Percentiles rank a stretch among this genome's conserved stretches.
phyloP scores from a whole-genome alignment of 1,284 basidiomycete genomes.

The Ustilago lituana region DNA sequence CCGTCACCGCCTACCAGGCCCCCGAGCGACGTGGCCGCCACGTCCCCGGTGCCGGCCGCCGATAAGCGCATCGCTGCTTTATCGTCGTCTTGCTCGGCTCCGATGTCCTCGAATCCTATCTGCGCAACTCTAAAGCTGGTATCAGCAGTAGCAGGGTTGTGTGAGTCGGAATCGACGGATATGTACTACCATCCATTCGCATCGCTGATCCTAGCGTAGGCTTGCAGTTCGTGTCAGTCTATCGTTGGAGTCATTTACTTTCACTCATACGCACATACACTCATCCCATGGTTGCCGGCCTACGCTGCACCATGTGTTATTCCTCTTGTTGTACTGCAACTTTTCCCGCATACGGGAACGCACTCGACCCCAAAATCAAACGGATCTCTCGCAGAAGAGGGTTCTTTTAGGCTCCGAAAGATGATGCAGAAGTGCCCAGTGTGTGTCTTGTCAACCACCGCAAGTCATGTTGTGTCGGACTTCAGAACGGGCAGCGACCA shows the following conservation, averaged over 20 bases:
- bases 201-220: constrained; percentile 3
- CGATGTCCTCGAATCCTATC: constrained; percentile 2
- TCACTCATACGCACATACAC: constrained; percentile 18
- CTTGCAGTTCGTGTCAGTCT: no score
- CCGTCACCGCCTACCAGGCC: constrained; percentile 62
- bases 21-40: constrained; percentile 65
- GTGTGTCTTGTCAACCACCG: no score
- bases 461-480: no score
- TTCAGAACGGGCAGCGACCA: no score
- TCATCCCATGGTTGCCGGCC: constrained; percentile 2
- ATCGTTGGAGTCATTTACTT: no score
- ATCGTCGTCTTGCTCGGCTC: constrained; percentile 4
- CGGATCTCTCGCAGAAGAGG: constrained; percentile 34
- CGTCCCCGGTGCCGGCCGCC: constrained; percentile 66
- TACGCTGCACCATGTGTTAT: background rate
- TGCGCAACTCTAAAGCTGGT: background rate
- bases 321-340: constrained; percentile 35
- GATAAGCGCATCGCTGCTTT: constrained; percentile 47
- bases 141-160: background rate
- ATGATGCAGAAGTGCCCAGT: no score
- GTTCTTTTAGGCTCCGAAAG: constrained; percentile 35
- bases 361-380: constrained; percentile 35
- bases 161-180: constrained; percentile 9
- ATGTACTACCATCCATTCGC: constrained; percentile 38
- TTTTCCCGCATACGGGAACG: constrained; percentile 15